These are phyloP conservation scores for Schizonepeta tenuifolia DNA, from an alignment of 257 asterid genomes.

Conservation along the genomic window DNA sequence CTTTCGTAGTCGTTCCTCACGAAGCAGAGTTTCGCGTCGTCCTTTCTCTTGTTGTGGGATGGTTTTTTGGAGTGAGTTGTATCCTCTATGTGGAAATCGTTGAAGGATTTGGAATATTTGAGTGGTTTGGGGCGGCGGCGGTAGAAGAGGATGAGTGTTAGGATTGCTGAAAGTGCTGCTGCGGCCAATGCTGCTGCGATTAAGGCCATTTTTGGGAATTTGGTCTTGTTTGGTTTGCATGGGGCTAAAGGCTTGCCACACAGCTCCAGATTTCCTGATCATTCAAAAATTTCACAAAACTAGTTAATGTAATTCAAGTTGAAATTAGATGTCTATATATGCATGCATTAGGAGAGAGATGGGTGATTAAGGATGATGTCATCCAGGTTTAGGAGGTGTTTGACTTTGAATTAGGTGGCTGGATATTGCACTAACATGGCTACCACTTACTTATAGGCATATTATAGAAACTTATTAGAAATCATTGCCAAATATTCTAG, in stretches of 20 bases:
- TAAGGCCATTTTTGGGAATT: constrained; percentile 31
- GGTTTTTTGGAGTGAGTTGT: constrained; percentile 6
- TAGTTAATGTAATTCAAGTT: background rate
- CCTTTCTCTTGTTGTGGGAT: constrained; percentile 34
- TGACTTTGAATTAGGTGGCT: constrained; percentile 18
- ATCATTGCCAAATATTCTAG: background rate
- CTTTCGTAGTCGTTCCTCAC: constrained; percentile 46
- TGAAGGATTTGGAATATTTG: constrained; percentile 39
- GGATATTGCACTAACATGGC: background rate
- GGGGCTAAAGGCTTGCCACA: constrained; percentile 64
- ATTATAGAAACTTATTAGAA: background rate
- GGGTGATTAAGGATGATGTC: background rate
- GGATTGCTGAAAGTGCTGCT: constrained; percentile 31
- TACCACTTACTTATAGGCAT: background rate
- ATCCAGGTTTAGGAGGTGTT: background rate
- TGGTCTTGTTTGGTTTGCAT: constrained; percentile 46
- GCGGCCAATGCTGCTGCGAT: constrained; percentile 39
- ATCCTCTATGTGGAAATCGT: constrained; percentile 34
- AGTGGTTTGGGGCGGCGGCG: constrained; percentile 39
- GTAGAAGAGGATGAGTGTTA: constrained; percentile 36
- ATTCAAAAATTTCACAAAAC: background rate
- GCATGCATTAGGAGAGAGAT: background rate
- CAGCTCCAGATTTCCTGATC: constrained; percentile 59
- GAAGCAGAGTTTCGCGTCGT: constrained; percentile 43
- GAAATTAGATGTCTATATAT: background rate